Evolutionary conservation across 2,329 filamentous ascomycete species (phyloP).

Genomic region (Tolypocladium tropicale): DNA sequence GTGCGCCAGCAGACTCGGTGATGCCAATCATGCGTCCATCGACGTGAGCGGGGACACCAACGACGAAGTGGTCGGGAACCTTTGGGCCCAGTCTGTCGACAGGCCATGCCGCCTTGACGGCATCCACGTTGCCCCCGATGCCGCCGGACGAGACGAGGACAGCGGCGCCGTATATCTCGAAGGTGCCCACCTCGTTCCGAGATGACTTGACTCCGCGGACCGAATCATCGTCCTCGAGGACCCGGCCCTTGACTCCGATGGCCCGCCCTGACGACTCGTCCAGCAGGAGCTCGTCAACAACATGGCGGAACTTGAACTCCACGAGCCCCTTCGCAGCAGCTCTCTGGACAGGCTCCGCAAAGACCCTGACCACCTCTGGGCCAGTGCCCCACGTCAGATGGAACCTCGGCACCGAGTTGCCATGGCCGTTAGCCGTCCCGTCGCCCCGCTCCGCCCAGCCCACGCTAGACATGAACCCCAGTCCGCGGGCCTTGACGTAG

Average conservation of each 20-base stretch:
- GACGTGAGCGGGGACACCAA: slow-evolving; percentile 54
- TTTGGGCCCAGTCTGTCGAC: slow-evolving; percentile 44
- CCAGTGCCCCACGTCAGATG: slow-evolving; percentile 53
- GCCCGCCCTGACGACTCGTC: slow-evolving; percentile 39
- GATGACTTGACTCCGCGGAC: slow-evolving; percentile 42
- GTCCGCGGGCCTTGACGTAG: slow-evolving; percentile 43
- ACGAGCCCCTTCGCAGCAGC: slow-evolving; percentile 43
- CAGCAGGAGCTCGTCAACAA: slow-evolving; percentile 44
- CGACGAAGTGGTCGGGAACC: slow-evolving; percentile 44
- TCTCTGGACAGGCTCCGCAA: slow-evolving; percentile 42
- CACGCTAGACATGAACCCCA: slow-evolving; percentile 43
- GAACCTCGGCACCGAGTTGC: slow-evolving; percentile 54
- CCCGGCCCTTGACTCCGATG: slow-evolving; percentile 39
- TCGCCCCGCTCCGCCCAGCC: slow-evolving; percentile 53
- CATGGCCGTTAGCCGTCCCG: slow-evolving; percentile 45
- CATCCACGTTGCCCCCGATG: slow-evolving; percentile 52
- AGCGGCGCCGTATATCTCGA: slow-evolving; percentile 42
- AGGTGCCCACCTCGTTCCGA: slow-evolving; percentile 35
- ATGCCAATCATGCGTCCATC: slow-evolving; percentile 54
- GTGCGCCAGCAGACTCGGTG: slow-evolving; percentile 39
- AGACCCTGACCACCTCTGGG: slow-evolving; percentile 47
- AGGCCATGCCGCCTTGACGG: slow-evolving; percentile 48
- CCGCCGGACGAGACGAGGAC: slow-evolving; percentile 48
- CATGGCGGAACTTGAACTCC: slow-evolving; percentile 44
- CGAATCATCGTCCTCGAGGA: slow-evolving; percentile 40